These are phyloP conservation scores for Fusarium sterilihyphosum DNA, from an alignment of 2,329 filamentous ascomycete species.

Conservation along the genomic window DNA sequence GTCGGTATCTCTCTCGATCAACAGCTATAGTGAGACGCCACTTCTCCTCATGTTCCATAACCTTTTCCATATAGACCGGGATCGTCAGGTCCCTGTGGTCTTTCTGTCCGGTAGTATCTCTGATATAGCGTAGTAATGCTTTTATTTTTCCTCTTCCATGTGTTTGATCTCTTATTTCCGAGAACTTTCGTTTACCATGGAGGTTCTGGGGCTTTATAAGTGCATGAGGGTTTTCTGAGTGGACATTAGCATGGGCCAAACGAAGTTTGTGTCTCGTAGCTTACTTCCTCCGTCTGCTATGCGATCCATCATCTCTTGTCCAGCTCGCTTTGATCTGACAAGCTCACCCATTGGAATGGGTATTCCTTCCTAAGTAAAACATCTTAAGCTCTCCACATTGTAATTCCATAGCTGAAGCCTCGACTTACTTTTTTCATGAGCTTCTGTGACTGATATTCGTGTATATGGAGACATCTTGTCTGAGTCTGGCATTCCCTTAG, in stretches of 20 bases:
- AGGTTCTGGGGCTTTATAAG: neutral
- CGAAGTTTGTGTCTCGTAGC: neutral
- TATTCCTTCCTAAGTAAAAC: constrained; percentile 38
- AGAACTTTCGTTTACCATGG: neutral
- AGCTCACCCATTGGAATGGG: constrained; percentile 25
- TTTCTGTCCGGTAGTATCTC: neutral
- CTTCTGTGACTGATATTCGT: constrained; percentile 21
- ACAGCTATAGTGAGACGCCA: constrained; percentile 56
- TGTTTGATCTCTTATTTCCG: constrained; percentile 11
- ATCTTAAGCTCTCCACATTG: neutral
- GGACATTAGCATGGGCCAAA: neutral
- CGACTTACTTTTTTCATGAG: neutral
- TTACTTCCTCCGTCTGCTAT: neutral
- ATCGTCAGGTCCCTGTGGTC: constrained; percentile 6
- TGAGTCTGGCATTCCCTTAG: neutral
- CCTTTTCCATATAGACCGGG: constrained; percentile 51
- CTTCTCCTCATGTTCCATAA: constrained; percentile 42
- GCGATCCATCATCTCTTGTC: neutral
- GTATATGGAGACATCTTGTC: constrained; percentile 8
- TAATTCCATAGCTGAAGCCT: accelerated
- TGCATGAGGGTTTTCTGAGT: neutral
- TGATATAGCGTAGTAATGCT: constrained; percentile 23
- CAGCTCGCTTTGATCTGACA: neutral
- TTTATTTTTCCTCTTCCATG: neutral
- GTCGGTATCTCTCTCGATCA: constrained; percentile 53